Base-by-base conservation (phyloP, 1,139 yeast genomes). In the Waltiozyma sp. region DNA sequence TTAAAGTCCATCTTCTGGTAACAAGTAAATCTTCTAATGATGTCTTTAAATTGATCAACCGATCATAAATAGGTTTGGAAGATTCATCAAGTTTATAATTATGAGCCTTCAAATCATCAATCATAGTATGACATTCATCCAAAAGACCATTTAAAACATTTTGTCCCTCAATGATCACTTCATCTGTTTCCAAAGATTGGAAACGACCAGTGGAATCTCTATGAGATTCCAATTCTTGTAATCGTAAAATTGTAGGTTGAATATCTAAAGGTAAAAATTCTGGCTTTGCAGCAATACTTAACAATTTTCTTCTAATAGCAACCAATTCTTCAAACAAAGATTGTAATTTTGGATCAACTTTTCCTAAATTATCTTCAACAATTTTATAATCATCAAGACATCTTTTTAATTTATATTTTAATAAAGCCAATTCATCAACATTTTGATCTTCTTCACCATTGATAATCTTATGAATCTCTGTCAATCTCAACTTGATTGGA, bases 1-100 rank as follows among this genome's bases (percentile, higher is more conserved):
- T 76, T 63, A 91, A 69, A 2, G 97, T 89, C 98, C 98, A 91
- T 61, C 97, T 76, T 64, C 96, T 80, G 3, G 98, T 91, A 33
- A 91, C 77, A 50, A 88, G 69, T 51, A 91, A 67, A 53, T 85
- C 86, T 54, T 86, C 95, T 49, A 91, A 69, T 19, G 80, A 80
- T 23, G 76, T 69, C 61, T 87, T 86, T 53, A 87, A 69, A 39
- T 73, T 76, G 34, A 76, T 66, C 50, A 91, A 68, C 49, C 69
- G 65, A 40, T 70, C 67, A 56, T 77, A 80, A 15, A 76, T 62
- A 11, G 73, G 74, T 41, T 66, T 63, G 42, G 79, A 60, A 43
- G 64, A 55, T 38, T 70, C 68, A 56, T 77, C 80, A 35, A 79
- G 64, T 49, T 64, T 61, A 38, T 61, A 59, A 43, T 72, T 70